Base-by-base conservation (phyloP, 352 stramenopile species). In the Pythium biforme region DNA sequence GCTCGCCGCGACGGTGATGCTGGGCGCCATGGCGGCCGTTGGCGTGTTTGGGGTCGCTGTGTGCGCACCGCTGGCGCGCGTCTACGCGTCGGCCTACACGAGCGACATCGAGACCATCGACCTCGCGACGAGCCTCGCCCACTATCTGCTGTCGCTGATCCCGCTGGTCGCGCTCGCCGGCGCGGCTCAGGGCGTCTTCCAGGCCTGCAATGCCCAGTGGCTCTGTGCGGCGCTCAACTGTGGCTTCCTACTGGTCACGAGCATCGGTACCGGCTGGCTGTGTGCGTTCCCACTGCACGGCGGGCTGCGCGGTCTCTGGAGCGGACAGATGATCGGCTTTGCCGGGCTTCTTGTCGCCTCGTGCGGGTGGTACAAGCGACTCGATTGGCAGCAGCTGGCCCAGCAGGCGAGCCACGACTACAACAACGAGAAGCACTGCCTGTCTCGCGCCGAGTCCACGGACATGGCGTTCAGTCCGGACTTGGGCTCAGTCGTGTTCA, bases 141-240 rank as follows among this genome's bases (percentile, higher is more conserved):
- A 62, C 46, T 59, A 81, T 31, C n/a, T 86, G 15, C 39, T 81
- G 49, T 69, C 67, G 0, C 22, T 85, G 37, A 54, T 87, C 19
- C 76, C 74, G 17, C 45, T 81, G 7, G 46, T 83, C 41, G 74
- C 66, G 7, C 64, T 77, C 45, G 69, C 63, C 0, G 76, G 75
- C 31, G 64, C 71, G 7, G 60, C 72, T 29, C 79, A 86, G 62
- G 72, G 69, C n/a, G 53, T 84, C 19, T 82, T 83, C 62, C 73
- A 80, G 52, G 73, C 77, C 11, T 80, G 77, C 73, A 70, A 77
- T 27, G 74, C 77, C 58, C 75, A 85, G 54, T 70, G 62, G 61
- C 62, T 85, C 19, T 83, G 75, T 39, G 75, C 77, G n/a, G 56
- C 73, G 50, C 64, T 87, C 49, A 87, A 87, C 52, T 87, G 80